Percentiles rank a stretch among this genome's conserved stretches.
phyloP scores from a whole-genome alignment of 2,329 filamentous ascomycete genomes.

The Sphaerostilbella broomeana region DNA sequence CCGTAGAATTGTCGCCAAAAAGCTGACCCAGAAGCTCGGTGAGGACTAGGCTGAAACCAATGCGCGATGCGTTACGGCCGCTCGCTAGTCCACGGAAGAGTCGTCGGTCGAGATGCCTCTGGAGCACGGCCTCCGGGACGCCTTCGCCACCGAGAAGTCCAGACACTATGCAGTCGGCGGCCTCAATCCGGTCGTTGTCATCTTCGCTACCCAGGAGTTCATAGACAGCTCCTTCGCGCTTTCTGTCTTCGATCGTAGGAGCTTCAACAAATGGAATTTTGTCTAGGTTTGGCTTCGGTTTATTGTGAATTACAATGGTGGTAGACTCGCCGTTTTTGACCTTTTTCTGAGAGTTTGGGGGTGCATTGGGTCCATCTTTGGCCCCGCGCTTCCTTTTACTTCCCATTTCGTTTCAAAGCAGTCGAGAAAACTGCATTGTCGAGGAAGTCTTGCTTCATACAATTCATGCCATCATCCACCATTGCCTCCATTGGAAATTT shows the following conservation, averaged over 20 bases:
- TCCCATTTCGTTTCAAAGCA: constrained; percentile 23
- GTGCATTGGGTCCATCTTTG: constrained; percentile 25
- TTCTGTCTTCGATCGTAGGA: constrained; percentile 46
- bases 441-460: constrained; percentile 2
- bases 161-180: constrained; percentile 52
- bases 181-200: constrained; percentile 46
- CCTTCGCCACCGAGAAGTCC: constrained; percentile 45
- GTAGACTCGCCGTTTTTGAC: constrained; percentile 25
- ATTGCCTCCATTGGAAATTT: constrained; percentile 10
- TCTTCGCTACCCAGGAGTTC: constrained; percentile 56
- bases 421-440: constrained; percentile 2
- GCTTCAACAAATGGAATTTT: constrained; percentile 45
- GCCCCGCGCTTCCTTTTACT: constrained; percentile 30
- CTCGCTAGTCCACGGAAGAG: constrained; percentile 86
- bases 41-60: constrained; percentile 85
- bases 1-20: constrained; percentile 46
- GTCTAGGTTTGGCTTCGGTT: constrained; percentile 25
- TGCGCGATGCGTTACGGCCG: constrained; percentile 76
- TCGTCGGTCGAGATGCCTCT: constrained; percentile 56
- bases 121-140: constrained; percentile 46
- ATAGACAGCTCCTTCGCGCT: constrained; percentile 54
- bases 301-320: constrained; percentile 14
- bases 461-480: constrained; percentile 2
- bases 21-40: constrained; percentile 72
- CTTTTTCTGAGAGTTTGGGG: constrained; percentile 25